Base-by-base conservation (phyloP, 202 grass and related monocot genomes). In the Zoysia matrella region DNA sequence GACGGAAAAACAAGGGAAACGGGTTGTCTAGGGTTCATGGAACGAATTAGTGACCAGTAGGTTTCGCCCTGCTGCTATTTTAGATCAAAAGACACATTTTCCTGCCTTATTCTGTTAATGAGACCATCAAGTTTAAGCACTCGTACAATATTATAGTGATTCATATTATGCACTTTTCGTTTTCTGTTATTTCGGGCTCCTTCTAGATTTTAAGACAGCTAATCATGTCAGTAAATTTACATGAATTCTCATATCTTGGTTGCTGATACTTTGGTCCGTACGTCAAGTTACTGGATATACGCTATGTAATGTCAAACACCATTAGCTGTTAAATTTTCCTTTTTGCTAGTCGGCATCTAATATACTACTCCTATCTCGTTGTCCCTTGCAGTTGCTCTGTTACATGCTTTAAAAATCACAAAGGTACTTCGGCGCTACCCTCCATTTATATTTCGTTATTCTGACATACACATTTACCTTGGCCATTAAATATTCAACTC, bases 391-490 rank as follows among this genome's bases (percentile, higher is more conserved):
- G 92, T 90, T 98, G 90, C 70, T 98, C 95, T 2, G 89, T 98
- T 79, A 65, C 60, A 72, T 98, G 95, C 84, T 98, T 94, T 71
- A 98, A 94, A 80, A 94, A 91, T 65, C 95, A 98, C 82, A 98
- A 94, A 94, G 95, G 95, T 98, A 88, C 22, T 68, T 77, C 6
- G 58, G 51, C 73, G 16, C n/a, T 72, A 70, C 61, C 36, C 40
- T 50, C 54, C 40, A 50, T 69, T 47, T 11, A 22, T 22, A 22
- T 68, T 45, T 65, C 65, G 71, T 72, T 63, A 18, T 48, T 11
- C 30, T 83, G 40, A 42, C 54, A 62, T 64, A 46, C 44, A 36
- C 7, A 49, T 67, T 73, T 49, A 60, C 43, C 52, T 75, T 40
- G 47, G 65, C 6, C 18, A 60, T 63, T 50, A 76, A 65, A 60